Evolutionary conservation across 2,329 filamentous ascomycete genomes (phyloP), one percentile per base, ranked within the genome.

Genomic region (Alternaria sp.): DNA sequence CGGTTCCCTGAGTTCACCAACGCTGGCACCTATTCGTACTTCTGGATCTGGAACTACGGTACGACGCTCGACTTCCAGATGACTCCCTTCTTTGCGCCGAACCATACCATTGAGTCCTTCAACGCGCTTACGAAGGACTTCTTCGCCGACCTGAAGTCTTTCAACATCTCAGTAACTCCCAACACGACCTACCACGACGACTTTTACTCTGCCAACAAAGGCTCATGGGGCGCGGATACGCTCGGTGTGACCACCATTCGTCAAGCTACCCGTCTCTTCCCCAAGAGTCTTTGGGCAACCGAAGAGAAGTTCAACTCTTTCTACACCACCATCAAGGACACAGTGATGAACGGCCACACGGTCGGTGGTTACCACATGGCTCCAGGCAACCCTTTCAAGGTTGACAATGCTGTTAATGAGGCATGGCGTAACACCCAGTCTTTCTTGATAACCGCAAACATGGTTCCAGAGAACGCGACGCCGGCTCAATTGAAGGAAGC

Each of bases 181-280:
- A 67, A 63, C 10, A 70, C 66, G 9, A 65, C 59, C 1, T 56
- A 58, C 5, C 49, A 68, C 44, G 61, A 66, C 9, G 62, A 65
- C 21, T 68, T 73, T 47, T 71, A 68, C 32, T 57, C 62, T 4
- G 68, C 70, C 3, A 68, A 71, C 57, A 51, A 71, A 23, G 62
- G 49, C 17, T 69, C 69, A 25, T 73, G 68, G 44, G 70, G 67
- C 28, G 61, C 63, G 13, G 60, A 66, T 71, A 75, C 65, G 68
- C 77, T 76, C 65, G 80, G 85, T 30, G 59, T 59, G n/a, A 61
- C 59, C 2, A 51, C 25, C 52, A 57, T 61, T 23, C 59, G 59
- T 23, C 59, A 61, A 57, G 59, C 59, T 19, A 61, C 59, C 6
- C 67, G 71, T 21, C 67, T 71, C 21, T 62, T 73, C 43, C 69